Conservation (phyloP, 192 early-diverging fungal genomes). For the Rhizophagus prolifer region DNA sequence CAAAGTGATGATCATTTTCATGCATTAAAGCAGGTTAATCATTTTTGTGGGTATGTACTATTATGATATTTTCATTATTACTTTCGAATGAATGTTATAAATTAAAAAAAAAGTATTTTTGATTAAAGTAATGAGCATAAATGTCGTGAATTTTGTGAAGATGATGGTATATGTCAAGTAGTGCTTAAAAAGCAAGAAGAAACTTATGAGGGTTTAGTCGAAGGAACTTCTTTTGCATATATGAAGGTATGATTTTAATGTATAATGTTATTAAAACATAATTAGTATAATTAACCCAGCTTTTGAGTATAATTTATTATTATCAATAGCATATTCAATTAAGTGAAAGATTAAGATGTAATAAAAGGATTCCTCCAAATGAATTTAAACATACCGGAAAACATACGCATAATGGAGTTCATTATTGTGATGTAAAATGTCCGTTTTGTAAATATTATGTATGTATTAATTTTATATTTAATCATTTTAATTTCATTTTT, state of each 20-base stretch:
- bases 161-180: conserved; percentile 24
- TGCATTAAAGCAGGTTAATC: not conserved
- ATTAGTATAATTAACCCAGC: not conserved
- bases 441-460: conserved; percentile 19
- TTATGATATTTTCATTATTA: not conserved
- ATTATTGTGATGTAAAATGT: conserved; percentile 20
- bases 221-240: not conserved
- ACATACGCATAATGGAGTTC: conserved; percentile 4
- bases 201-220: not conserved
- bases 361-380: conserved; percentile 21
- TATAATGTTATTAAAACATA: not conserved
- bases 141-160: conserved; percentile 25
- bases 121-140: conserved; percentile 26
- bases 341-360: not conserved
- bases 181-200: conserved; percentile 10
- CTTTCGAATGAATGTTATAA: not conserved
- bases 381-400: conserved; percentile 9
- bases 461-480: not conserved
- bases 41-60: conserved; percentile 22
- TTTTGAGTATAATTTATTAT: not conserved
- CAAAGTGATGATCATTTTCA: conserved; percentile 25
- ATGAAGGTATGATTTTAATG: not conserved
- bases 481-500: not conserved
- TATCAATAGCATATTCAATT: conserved; percentile 8
- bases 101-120: not conserved